Evolutionary conservation across 2,329 filamentous ascomycete genomes (phyloP), one percentile per base, ranked within the genome.

Genomic region (Beauveria brongniartii): DNA sequence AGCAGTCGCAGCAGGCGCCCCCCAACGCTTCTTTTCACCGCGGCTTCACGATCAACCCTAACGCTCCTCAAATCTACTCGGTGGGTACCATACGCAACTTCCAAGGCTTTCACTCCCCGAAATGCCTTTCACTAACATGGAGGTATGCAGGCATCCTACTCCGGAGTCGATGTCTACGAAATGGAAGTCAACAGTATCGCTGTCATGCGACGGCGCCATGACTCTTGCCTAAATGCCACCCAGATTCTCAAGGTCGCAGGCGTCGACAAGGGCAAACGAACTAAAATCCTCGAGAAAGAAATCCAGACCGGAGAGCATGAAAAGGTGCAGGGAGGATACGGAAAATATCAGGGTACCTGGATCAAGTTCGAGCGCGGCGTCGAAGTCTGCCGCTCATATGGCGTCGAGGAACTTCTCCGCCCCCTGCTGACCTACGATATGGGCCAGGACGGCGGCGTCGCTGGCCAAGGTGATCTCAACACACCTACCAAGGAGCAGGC

Each of bases 311-410:
- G 94, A 69, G 91, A 96, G 71, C 93, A 99, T 74, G 94, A 99
- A 74, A 99, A 99, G 75, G 93, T 99, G 3, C 94, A 99, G 73
- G 94, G 94, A 40, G 94, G 94, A 5, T 99, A 99, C 70, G 94
- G 94, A 65, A 97, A 97, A 78, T 99, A 99, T 70, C 94, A 99
- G 78, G 94, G 94, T 60, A 99, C 94, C 2, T 99, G 94, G 94
- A 96, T 99, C 70, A 91, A 89, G 70, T 97, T 96, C 70, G 89
- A 93, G 55, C 86, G 93, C 63, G 94, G 93, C 1, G 82, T 95
- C 51, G 91, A 97, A 70, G 93, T 99, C 68, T 97, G 94, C 74
- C 86, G 89, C 47, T 84, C 88, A 65, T 89, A 89, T 67, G 85
- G 83, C 12, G 90, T 94, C 37, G 89, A 93, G 72, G 90, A 93